Evolutionary conservation across 2,329 filamentous ascomycete species (phyloP), one percentile per base, ranked within the genome.

Genomic region (Metarhizium brunneum): DNA sequence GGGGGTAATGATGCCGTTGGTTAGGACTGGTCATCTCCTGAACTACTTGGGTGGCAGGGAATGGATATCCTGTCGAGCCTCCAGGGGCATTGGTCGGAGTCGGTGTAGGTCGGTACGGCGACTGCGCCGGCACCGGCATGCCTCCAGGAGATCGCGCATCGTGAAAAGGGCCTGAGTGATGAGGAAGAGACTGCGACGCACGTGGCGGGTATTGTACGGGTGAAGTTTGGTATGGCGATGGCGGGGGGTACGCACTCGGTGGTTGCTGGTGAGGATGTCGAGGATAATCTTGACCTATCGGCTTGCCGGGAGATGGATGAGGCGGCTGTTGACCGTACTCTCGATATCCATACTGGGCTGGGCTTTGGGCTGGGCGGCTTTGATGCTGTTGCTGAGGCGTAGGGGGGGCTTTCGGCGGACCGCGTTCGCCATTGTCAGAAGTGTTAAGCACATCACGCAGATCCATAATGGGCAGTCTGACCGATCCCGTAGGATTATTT

Each of bases 401-500:
- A 40, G 63, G 64, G 47, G 64, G 63, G 53, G 68, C 66, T 59
- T 68, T 69, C 55, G 67, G 63, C 52, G 68, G 67, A 49, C 65
- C 64, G 59, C 69, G 67, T 52, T 71, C 75, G 61, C 70, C 75
- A 56, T 69, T 69, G 58, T 79, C 80, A 40, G 76, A 73, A 25
- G 74, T 71, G 66, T 83, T 84, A 50, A 84, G 69, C 63, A 84
- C 78, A 16, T 74, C 75, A 59, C 73, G 69, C 56, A 82, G 73
- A 71, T 82, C 78, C 79, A 82, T 76, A 54, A 56, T 65, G 59
- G 18, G 36, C 8, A 13, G 20, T 38, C 6, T 35, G 16, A 55
- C 13, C 50, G 35, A n/a, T 18, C 40, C 20, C 38, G 42, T 7
- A 20, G 18, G 18, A 50, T 16, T 43, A 35, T 35, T 48, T 6